Evolutionary conservation across 2,329 filamentous ascomycete species (phyloP).

Genomic region (Triangularia setosa): DNA sequence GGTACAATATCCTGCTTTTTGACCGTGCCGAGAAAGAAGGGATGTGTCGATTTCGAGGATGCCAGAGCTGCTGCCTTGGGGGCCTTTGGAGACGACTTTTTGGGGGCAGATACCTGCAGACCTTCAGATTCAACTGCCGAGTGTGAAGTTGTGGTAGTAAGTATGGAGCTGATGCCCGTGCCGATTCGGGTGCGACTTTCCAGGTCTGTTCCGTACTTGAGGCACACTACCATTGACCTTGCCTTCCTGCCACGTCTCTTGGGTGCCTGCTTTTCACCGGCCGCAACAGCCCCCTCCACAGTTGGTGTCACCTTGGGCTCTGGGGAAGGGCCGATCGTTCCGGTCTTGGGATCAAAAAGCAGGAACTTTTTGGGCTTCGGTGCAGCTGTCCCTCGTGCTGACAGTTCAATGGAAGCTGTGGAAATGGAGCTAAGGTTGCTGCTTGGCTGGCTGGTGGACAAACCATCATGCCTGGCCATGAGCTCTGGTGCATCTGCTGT

Average conservation of each 20-base stretch:
- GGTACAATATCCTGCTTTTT: constrained; percentile 25
- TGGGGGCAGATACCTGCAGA: background rate
- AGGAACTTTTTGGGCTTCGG: constrained; percentile 47
- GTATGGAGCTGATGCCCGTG: constrained; percentile 58
- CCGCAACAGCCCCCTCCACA: constrained; percentile 14
- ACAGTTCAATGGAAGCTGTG: background rate
- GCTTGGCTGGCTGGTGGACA: background rate
- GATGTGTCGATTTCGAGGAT: constrained; percentile 36
- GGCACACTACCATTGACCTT: constrained; percentile 45
- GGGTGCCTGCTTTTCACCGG: constrained; percentile 16
- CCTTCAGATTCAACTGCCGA: constrained; percentile 28
- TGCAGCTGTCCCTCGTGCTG: background rate
- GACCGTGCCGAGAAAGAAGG: constrained; percentile 39
- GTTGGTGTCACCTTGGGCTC: constrained; percentile 43
- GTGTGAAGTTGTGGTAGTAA: constrained; percentile 8
- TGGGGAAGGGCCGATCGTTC: constrained; percentile 60
- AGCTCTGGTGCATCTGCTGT: no score
- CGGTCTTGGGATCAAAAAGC: constrained; percentile 56
- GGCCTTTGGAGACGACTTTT: background rate
- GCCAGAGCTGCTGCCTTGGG: constrained; percentile 26
- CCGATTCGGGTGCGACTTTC: constrained; percentile 48
- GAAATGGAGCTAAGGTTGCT: background rate
- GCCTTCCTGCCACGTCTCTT: constrained; percentile 35
- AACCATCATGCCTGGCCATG: background rate
- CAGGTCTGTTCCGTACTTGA: constrained; percentile 56